phyloP scores from a whole-genome alignment of 768 basidiomycete species.

The Tylopilus rubrobrunneus region DNA sequence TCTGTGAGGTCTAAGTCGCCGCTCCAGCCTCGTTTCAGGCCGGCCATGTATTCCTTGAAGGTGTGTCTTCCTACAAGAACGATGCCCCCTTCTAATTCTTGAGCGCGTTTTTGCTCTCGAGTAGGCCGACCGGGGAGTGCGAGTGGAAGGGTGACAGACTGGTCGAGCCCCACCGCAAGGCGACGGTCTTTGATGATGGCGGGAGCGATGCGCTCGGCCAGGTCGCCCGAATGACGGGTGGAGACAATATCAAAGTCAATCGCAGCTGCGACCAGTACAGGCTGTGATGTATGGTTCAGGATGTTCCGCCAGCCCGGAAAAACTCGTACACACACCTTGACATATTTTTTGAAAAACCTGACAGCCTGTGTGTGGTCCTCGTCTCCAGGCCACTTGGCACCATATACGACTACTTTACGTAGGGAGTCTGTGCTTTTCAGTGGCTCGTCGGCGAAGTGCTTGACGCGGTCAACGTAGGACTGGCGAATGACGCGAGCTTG shows the following conservation, averaged over 20 bases:
- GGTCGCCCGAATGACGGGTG: conserved; percentile 82
- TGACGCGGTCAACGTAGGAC: conserved; percentile 77
- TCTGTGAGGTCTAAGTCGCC: conserved; percentile 65
- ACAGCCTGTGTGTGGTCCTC: conserved; percentile 83
- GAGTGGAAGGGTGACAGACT: conserved; percentile 38
- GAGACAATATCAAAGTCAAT: conserved; percentile 85
- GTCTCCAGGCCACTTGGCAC: conserved; percentile 91
- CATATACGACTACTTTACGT: conserved; percentile 82
- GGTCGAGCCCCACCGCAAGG: conserved; percentile 59
- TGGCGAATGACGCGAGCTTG: conserved; percentile 76
- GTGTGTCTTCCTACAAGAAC: conserved; percentile 86
- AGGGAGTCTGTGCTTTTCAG: conserved; percentile 61
- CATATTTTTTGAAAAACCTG: conserved; percentile 92
- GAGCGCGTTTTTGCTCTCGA: conserved; percentile 47
- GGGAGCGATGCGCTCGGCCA: conserved; percentile 72
- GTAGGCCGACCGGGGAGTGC: conserved; percentile 52
- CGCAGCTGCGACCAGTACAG: conserved; percentile 89
- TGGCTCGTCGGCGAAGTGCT: conserved; percentile 67
- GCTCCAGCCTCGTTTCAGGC: conserved; percentile 81
- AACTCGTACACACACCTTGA: conserved; percentile 74
- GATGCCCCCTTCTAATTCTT: conserved; percentile 76
- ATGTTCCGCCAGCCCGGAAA: neutral
- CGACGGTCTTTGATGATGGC: conserved; percentile 70
- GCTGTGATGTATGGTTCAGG: conserved; percentile 45
- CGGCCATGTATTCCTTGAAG: conserved; percentile 93